Percentiles rank a stretch among this genome's conserved stretches.
phyloP scores from a whole-genome alignment of 2,329 filamentous ascomycete species.

The Hysterium pulicare region DNA sequence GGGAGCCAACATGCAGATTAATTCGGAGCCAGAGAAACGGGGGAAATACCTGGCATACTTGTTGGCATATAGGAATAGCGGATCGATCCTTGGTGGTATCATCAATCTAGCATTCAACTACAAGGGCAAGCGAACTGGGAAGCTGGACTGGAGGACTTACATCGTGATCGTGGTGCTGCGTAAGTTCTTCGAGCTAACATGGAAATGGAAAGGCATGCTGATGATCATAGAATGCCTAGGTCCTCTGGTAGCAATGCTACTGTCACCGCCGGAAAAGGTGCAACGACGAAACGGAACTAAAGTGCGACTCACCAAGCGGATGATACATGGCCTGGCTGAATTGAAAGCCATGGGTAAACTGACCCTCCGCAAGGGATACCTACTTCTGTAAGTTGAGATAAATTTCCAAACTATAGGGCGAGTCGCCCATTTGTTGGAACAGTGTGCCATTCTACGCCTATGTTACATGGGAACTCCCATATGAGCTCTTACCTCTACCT shows the following conservation, averaged over 20 bases:
- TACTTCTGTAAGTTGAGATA: background rate
- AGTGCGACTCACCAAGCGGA: slow-evolving; percentile 6
- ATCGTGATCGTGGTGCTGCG: slow-evolving; percentile 25
- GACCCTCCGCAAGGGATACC: slow-evolving; percentile 1
- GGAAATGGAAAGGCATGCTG: background rate
- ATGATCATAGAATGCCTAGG: slow-evolving; percentile 10
- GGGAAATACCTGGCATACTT: slow-evolving; percentile 16
- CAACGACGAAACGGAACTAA: slow-evolving; percentile 13
- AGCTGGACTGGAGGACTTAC: slow-evolving; percentile 21
- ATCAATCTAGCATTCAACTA: slow-evolving; percentile 18
- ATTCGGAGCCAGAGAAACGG: slow-evolving; percentile 12
- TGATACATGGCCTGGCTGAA: slow-evolving; percentile 9
- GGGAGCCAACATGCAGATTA: slow-evolving; percentile 25
- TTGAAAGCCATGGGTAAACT: slow-evolving; percentile 11
- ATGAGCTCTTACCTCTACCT: slow-evolving; percentile 16
- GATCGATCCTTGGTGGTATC: slow-evolving; percentile 9
- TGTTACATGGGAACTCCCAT: slow-evolving; percentile 17
- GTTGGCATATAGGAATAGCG: slow-evolving; percentile 14
- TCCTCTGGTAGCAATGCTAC: slow-evolving; percentile 14
- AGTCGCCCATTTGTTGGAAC: background rate
- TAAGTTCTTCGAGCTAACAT: slow-evolving; percentile 10
- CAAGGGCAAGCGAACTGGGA: slow-evolving; percentile 14
- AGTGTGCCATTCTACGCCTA: slow-evolving; percentile 20
- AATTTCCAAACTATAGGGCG: background rate
- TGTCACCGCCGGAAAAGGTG: slow-evolving; percentile 13